Evolutionary conservation across 148 eudicot species (phyloP).

Genomic region (Linanthus parryae): DNA sequence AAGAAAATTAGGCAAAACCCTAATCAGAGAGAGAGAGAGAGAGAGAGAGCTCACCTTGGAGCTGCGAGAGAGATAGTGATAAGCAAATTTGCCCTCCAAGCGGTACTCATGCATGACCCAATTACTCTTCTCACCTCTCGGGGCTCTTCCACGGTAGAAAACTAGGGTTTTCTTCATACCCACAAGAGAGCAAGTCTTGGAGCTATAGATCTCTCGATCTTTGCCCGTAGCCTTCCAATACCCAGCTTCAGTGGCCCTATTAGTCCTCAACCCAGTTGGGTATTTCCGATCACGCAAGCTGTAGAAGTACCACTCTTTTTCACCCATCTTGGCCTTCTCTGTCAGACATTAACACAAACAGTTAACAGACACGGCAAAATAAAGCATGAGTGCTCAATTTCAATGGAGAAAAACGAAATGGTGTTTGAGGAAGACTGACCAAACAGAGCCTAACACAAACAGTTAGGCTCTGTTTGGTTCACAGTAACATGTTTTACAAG

Average conservation of each 20-base stretch:
- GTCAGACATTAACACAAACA: not conserved
- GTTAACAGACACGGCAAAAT: too few species aligned
- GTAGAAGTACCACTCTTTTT: constrained; percentile 95
- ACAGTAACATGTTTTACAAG: too few species aligned
- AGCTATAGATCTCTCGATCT: constrained; percentile 84
- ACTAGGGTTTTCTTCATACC: constrained; percentile 99
- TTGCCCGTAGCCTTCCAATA: constrained; percentile 99
- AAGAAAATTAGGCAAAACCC: not conserved
- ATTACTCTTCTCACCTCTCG: constrained; percentile 85
- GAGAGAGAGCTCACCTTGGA: constrained; percentile 51
- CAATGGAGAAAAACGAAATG: too few species aligned
- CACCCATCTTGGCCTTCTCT: constrained; percentile 96
- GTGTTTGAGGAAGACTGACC: too few species aligned
- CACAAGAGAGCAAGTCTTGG: constrained; percentile 61
- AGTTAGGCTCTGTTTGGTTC: too few species aligned
- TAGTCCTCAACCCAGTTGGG: constrained; percentile 85
- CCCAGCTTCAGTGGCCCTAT: constrained; percentile 88
- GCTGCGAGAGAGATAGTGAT: constrained; percentile 67
- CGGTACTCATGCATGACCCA: constrained; percentile 99
- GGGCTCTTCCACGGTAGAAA: constrained; percentile 90
- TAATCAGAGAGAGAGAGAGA: not conserved
- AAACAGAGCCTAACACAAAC: too few species aligned
- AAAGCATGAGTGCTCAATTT: too few species aligned
- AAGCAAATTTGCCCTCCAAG: constrained; percentile 90
- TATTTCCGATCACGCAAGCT: constrained; percentile 88